These are phyloP conservation scores for Poa pratensis DNA, from an alignment of 176 grass and related monocot species.

Conservation along the genomic window DNA sequence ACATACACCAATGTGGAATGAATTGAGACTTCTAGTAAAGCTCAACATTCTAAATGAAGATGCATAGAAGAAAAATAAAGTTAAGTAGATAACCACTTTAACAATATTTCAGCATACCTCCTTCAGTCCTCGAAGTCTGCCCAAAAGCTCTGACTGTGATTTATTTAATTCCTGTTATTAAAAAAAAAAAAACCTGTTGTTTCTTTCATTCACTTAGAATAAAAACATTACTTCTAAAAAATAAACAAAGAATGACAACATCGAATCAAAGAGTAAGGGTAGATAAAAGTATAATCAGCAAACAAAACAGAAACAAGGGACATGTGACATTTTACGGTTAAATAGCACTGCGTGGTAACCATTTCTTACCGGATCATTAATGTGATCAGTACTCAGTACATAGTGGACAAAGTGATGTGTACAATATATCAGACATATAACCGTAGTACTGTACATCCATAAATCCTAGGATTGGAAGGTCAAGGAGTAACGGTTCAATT, in stretches of 20 bases:
- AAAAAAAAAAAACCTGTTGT: neutral
- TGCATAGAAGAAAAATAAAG: constrained; percentile 4
- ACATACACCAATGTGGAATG: neutral
- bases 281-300: neutral
- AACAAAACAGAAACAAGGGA: neutral
- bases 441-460: neutral
- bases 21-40: neutral
- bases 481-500: neutral
- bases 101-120: constrained; percentile 56
- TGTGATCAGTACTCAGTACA: neutral
- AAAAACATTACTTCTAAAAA: neutral
- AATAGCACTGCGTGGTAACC: neutral
- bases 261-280: neutral
- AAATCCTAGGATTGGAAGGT: neutral
- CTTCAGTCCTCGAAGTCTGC: constrained; percentile 78
- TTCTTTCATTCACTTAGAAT: constrained; percentile 8
- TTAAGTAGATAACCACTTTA: neutral
- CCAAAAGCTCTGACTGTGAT: constrained; percentile 81
- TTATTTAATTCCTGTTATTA: constrained; percentile 69
- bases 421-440: neutral
- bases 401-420: neutral
- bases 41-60: neutral
- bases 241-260: neutral
- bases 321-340: neutral
- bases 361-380: neutral